phyloP scores from a whole-genome alignment of 2,329 filamentous ascomycete genomes.

The Cladophialophora chaetospira region DNA sequence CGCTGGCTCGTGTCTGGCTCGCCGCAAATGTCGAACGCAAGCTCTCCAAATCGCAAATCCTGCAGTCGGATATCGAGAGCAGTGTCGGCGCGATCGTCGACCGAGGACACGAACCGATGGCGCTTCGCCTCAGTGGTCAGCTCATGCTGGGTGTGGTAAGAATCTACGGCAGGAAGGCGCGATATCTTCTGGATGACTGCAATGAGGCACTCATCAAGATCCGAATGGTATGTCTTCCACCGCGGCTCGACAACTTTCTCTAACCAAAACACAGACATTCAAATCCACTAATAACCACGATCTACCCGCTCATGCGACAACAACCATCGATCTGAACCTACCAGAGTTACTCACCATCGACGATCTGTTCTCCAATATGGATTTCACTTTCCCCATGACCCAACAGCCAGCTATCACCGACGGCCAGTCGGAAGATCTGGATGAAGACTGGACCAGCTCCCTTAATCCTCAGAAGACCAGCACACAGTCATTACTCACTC shows the following conservation, averaged over 20 bases:
- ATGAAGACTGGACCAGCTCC: conserved; percentile 69
- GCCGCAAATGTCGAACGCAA: conserved; percentile 98
- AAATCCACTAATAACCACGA: conserved; percentile 93
- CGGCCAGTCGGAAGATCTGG: conserved; percentile 28
- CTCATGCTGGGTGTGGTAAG: conserved; percentile 91
- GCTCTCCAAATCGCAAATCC: conserved; percentile 91
- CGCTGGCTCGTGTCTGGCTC: conserved; percentile 95
- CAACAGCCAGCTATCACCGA: conserved; percentile 58
- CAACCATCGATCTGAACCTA: conserved; percentile 81
- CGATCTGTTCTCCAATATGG: conserved; percentile 80
- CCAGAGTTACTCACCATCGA: conserved; percentile 92
- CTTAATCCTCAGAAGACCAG: conserved; percentile 68
- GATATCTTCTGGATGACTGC: conserved; percentile 94
- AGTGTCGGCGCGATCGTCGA: conserved; percentile 95
- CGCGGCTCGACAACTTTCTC: conserved; percentile 25
- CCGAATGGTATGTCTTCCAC: conserved; percentile 73
- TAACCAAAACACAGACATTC: conserved; percentile 71
- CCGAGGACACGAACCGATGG: conserved; percentile 90
- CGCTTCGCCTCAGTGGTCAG: conserved; percentile 89
- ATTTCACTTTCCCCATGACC: conserved; percentile 80
- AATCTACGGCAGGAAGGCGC: conserved; percentile 96
- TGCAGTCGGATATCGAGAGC: conserved; percentile 91
- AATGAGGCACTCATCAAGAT: conserved; percentile 98
- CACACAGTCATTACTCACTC: conserved; percentile 59
- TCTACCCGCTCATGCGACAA: conserved; percentile 78